phyloP scores from a whole-genome alignment of 2,329 filamentous ascomycete genomes.

The Orbilia brochopaga region DNA sequence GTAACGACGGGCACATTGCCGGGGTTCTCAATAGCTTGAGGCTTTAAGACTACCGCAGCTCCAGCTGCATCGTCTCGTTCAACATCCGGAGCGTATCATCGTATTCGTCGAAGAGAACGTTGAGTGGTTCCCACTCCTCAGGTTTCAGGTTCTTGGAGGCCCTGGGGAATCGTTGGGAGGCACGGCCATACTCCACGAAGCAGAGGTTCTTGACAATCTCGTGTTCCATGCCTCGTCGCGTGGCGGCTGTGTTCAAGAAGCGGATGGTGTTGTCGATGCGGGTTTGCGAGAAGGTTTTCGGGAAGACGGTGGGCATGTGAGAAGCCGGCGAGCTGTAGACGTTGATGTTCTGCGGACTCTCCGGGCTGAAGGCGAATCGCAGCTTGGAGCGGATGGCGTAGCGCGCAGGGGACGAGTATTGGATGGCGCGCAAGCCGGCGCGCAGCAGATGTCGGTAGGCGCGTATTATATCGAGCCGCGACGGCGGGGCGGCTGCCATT shows the following conservation, averaged over 20 bases:
- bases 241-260: conserved; percentile 71
- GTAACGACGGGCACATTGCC: too few relatives aligned
- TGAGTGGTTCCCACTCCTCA: conserved; percentile 25
- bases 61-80: conserved; percentile 46
- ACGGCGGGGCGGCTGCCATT: conserved; percentile 17
- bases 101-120: conserved; percentile 37
- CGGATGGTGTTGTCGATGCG: conserved; percentile 70
- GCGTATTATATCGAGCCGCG: conserved; percentile 63
- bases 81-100: conserved; percentile 48
- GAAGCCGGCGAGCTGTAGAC: conserved; percentile 21
- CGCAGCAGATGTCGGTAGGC: conserved; percentile 76
- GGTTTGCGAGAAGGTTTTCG: conserved; percentile 60
- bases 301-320: conserved; percentile 16
- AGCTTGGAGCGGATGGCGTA: conserved; percentile 68
- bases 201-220: conserved; percentile 73
- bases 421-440: conserved; percentile 71
- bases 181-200: conserved; percentile 60
- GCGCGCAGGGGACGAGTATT: conserved; percentile 72
- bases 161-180: conserved; percentile 56
- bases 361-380: conserved; percentile 66
- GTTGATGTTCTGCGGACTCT: conserved; percentile 56
- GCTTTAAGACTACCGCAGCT: conserved; percentile 37
- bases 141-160: conserved; percentile 19
- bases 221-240: conserved; percentile 72
- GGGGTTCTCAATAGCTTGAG: too few relatives aligned